Evolutionary conservation across 228 moss, liverwort and hornwort genomes (phyloP).

Genomic region (Sphagnum fallax): DNA sequence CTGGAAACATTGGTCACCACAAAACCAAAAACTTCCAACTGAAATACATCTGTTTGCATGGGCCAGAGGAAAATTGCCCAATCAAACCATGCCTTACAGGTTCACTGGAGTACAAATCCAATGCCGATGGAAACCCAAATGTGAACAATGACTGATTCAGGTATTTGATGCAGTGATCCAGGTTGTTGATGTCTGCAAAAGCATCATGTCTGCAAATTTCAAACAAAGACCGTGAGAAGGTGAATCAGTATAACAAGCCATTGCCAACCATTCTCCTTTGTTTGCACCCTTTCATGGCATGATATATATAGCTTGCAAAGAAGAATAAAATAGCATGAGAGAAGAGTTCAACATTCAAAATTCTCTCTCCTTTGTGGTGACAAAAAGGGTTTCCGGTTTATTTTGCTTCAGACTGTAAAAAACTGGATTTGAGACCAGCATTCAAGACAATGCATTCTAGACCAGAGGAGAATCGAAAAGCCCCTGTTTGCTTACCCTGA

Average conservation of each 20-base stretch:
- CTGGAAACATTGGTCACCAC: too few relatives aligned
- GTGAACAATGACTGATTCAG: slow-evolving; percentile 80
- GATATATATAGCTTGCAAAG: neutral
- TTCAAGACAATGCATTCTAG: neutral
- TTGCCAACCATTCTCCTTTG: neutral
- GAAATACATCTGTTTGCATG: too few relatives aligned
- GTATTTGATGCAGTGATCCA: slow-evolving; percentile 93
- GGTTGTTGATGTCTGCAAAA: slow-evolving; percentile 86
- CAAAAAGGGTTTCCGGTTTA: neutral
- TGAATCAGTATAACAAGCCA: slow-evolving; percentile 3
- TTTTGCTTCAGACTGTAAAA: neutral
- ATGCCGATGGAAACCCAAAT: slow-evolving; percentile 71
- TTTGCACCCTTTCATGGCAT: neutral
- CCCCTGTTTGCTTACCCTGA: slow-evolving; percentile 23
- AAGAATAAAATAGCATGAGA: neutral
- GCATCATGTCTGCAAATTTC: slow-evolving; percentile 53
- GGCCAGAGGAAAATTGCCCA: too few relatives aligned
- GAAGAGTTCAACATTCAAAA: neutral
- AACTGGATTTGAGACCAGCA: neutral
- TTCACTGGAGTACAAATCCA: slow-evolving; percentile 77
- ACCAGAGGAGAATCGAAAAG: neutral
- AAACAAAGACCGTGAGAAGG: slow-evolving; percentile 10
- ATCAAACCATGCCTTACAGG: slow-evolving; percentile 42
- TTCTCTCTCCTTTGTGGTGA: neutral
- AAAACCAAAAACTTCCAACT: too few relatives aligned